Base-by-base conservation (phyloP, 2,329 filamentous ascomycete species). In the Colletotrichum chrysophilum region DNA sequence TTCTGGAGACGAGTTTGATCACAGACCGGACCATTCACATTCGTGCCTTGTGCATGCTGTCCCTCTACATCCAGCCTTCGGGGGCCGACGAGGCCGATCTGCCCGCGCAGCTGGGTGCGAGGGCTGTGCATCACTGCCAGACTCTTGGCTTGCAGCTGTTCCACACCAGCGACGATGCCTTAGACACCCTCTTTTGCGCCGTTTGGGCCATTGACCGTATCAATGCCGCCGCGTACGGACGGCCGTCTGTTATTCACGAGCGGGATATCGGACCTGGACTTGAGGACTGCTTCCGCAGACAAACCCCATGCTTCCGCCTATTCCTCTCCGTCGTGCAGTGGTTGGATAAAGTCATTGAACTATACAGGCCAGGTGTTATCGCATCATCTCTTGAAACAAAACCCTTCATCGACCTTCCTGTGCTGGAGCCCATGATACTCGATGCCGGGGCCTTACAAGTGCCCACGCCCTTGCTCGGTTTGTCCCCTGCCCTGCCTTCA, bases 171-270 rank as follows among this genome's bases (percentile, higher is more conserved):
- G 84, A 86, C 69, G 81, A 86, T 65, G 84, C 79, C 26, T 82
- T 87, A 4, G 87, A 89, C 69, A 87, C 85, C 4, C 78, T 92
- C 3, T 91, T 92, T 60, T 92, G 90, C 78, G 90, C 88, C 8
- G 84, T 92, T 1, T 93, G 91, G 91, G 91, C 91, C 0, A 80
- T 93, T 2, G 92, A 93, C 79, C 86, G 90, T 16, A 86, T 93
- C 58, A 90, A 90, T 64, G 87, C 90, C 1, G 89, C 91, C 0
- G 87, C 91, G n/a, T 90, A 92, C 73, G 91, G 91, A 7, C 86
- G 91, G 1, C 90, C 92, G 0, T 88, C 90, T 61, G 80, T 92
- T 28, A 88, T 93, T 72, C 91, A 93, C 77, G 90, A 92, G 77
- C 84, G 89, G 65, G 92, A 93, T 77, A 86, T 92, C 32, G 89